These are phyloP conservation scores for Paspalum vaginatum DNA, from an alignment of 176 grass and related monocot genomes.

Conservation along the genomic window DNA sequence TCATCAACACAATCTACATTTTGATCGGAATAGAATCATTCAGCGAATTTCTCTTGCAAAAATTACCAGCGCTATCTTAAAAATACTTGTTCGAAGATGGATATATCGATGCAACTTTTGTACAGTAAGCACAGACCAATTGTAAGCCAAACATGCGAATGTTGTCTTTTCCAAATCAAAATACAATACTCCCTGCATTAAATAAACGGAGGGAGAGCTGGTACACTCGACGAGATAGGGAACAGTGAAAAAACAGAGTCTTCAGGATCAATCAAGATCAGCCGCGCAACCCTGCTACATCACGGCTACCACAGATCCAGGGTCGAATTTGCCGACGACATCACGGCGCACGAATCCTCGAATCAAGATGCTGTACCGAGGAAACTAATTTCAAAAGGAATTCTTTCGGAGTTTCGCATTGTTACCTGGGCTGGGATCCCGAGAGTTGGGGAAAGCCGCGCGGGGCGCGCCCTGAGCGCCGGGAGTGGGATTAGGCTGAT, in stretches of 20 bases:
- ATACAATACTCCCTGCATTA: not conserved
- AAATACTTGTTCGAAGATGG: not conserved
- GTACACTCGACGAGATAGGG: not conserved
- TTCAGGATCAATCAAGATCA: not conserved
- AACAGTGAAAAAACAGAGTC: not conserved
- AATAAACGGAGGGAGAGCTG: not conserved
- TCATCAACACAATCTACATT: not conserved
- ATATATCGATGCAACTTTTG: not conserved
- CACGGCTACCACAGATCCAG: not conserved
- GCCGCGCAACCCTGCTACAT: not conserved
- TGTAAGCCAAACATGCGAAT: not conserved
- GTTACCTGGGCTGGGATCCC: slow-evolving; percentile 23
- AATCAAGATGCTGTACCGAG: not conserved
- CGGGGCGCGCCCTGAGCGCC: not conserved
- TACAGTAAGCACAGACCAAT: not conserved
- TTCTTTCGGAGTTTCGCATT: not conserved
- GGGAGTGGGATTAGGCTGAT: not conserved
- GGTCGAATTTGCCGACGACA: not conserved
- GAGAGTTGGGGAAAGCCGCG: not conserved
- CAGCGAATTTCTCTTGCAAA: not conserved
- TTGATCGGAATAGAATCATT: not conserved
- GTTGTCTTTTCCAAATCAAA: not conserved
- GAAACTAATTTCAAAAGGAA: not conserved
- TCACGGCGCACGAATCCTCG: not conserved
- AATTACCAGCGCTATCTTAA: not conserved